Evolutionary conservation across 139 green algal genomes (phyloP), one percentile per base, ranked within the genome.

Genomic region (Coelastrella sp.): DNA sequence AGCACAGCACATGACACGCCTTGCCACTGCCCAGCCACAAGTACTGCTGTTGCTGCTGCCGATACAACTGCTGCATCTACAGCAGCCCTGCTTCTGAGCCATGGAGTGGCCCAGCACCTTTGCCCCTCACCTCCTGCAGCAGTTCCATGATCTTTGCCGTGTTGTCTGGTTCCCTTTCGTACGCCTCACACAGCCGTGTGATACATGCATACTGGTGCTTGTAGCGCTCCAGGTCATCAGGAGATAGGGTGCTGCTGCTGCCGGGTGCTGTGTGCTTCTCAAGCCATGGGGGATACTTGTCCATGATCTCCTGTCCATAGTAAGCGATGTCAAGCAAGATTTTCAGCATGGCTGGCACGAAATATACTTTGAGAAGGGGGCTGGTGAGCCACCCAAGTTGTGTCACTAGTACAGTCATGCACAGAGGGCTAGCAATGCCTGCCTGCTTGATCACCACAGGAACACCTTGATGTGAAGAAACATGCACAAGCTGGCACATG

Each of bases 261-360:
- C 85, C 73, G 5, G 23, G 10, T 68, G 71, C 71, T 32, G 73
- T 23, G 3, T 90, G 85, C 14, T 89, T 82, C 11, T 93, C 93
- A 57, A 99, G 94, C 97, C 97, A 99, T 6, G 92, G 91, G 0
- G 96, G 97, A 81, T 98, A 99, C 76, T 93, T 93, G 59, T 93
- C 93, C 11, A 93, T 92, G 74, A 99, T 98, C 47, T 99, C 97
- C 94, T 96, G 91, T 74, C 77, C 6, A 57, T 0, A 19, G 5
- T 47, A 80, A 32, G 10, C 59, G 65, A 4, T 82, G 54, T 13
- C 0, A 47, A 16, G 75, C 66, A 22, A 13, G 86, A 57, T 23
- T 1, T 47, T 47, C 32, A 47, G 32, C 32, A 47, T 47, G 32
- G 32, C 32, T 47, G 32, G 32, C 32, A 47, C 32, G 32, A 47